These are phyloP conservation scores for Calonectria pseudoturangicola DNA, from an alignment of 2,329 filamentous ascomycete genomes.

Conservation along the genomic window DNA sequence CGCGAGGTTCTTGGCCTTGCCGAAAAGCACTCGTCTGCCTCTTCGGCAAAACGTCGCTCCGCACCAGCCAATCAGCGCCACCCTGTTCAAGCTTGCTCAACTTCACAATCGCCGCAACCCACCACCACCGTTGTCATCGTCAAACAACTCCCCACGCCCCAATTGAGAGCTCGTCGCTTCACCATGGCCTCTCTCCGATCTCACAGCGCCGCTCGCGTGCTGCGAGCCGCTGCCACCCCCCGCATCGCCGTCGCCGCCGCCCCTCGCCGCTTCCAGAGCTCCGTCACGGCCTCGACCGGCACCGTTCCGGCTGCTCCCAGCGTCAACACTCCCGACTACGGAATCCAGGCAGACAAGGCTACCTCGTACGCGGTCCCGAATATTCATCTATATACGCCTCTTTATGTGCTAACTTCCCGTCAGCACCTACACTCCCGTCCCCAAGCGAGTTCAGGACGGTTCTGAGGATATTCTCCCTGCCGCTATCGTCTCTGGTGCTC, in stretches of 20 bases:
- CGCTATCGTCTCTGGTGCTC: slow-evolving; percentile 92
- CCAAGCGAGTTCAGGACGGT: slow-evolving; percentile 91
- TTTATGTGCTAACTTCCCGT: slow-evolving; percentile 46
- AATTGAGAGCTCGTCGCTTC: slow-evolving; percentile 54
- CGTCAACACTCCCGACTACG: slow-evolving; percentile 85
- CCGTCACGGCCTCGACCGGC: slow-evolving; percentile 65
- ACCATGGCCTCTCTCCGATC: slow-evolving; percentile 81
- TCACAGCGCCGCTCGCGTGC: slow-evolving; percentile 70
- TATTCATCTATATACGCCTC: not conserved
- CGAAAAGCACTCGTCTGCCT: slow-evolving; percentile 69
- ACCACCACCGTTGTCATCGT: slow-evolving; percentile 46
- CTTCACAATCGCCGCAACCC: slow-evolving; percentile 56
- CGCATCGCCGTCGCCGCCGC: slow-evolving; percentile 63
- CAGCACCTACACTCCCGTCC: slow-evolving; percentile 93
- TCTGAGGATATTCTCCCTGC: slow-evolving; percentile 89
- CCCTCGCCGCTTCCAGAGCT: slow-evolving; percentile 74
- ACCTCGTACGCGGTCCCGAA: slow-evolving; percentile 80
- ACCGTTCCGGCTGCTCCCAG: slow-evolving; percentile 61
- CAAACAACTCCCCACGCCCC: slow-evolving; percentile 46
- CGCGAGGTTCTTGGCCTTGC: slow-evolving; percentile 56
- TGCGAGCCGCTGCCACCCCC: slow-evolving; percentile 67
- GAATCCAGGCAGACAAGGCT: slow-evolving; percentile 87
- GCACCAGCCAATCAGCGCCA: slow-evolving; percentile 64
- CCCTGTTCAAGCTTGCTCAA: slow-evolving; percentile 54
- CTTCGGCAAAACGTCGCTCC: slow-evolving; percentile 66